Evolutionary conservation across 495 filamentous ascomycete genomes (phyloP).

Genomic region (Staphylotrichum longicolle): DNA sequence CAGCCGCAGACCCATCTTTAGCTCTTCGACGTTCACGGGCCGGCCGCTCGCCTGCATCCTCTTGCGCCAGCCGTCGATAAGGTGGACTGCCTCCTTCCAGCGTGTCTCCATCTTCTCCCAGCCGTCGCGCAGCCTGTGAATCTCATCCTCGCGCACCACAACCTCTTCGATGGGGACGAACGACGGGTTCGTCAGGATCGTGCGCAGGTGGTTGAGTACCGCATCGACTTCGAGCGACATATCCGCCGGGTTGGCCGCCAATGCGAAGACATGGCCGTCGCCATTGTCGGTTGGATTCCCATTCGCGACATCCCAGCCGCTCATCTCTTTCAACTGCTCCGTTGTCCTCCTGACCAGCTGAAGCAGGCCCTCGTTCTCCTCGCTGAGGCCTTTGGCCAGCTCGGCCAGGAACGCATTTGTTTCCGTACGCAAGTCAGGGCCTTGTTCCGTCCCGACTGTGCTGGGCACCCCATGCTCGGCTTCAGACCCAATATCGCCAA

Average conservation of each 20-base stretch:
- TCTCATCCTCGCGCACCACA: conserved; percentile 85
- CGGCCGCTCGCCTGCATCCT: conserved; percentile 75
- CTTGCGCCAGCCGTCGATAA: conserved; percentile 93
- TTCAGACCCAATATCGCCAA: conserved; percentile 44
- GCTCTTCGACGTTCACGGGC: conserved; percentile 77
- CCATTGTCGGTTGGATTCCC: conserved; percentile 23
- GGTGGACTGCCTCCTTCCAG: conserved; percentile 82
- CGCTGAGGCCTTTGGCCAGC: conserved; percentile 80
- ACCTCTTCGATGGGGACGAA: conserved; percentile 97
- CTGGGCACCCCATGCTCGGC: conserved; percentile 38
- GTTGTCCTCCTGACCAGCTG: conserved; percentile 68
- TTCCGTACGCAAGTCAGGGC: conserved; percentile 76
- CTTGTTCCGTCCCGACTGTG: conserved; percentile 54
- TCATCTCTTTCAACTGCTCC: conserved; percentile 70
- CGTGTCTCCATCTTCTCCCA: conserved; percentile 89
- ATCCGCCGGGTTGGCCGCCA: conserved; percentile 65
- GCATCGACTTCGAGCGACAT: conserved; percentile 68
- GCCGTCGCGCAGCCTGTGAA: conserved; percentile 71
- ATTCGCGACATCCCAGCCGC: conserved; percentile 57
- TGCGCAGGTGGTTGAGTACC: conserved; percentile 75
- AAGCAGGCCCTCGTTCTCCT: conserved; percentile 88
- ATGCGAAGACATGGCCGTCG: conserved; percentile 43
- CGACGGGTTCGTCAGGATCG: conserved; percentile 85
- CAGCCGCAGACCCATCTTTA: conserved; percentile 70
- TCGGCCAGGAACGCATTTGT: conserved; percentile 91